Evolutionary conservation across 2,329 filamentous ascomycete species (phyloP), one percentile per base, ranked within the genome.

Genomic region (Zymoseptoria ardabiliae): DNA sequence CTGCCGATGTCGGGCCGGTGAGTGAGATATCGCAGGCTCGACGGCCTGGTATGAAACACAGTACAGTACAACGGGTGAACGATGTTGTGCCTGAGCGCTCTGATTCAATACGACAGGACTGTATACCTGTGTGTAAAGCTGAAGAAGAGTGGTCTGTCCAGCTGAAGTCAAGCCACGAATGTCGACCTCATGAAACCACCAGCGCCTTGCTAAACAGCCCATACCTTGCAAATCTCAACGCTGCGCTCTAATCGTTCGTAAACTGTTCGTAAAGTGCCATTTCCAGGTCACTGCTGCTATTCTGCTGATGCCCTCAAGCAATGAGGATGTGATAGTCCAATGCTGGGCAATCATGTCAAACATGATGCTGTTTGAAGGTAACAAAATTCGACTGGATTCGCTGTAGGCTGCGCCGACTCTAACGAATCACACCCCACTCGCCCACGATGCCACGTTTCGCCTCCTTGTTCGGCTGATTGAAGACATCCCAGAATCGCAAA

Each of bases 401-500:
- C 35, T 17, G 35, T 45, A 45, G 35, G 35, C 35, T 45, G 35
- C 35, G 35, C 35, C 35, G 35, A 17, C 35, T 22, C 57, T 59
- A 66, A 50, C 69, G 62, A 62, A 96, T 96, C 57, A 92, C 86
- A 55, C 88, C 88, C 89, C 89, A 94, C 72, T 90, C 74, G 58
- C 71, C 75, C 28, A 77, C 72, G 53, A 87, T 85, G 50, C 88
- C 87, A 23, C 67, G 62, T 53, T 65, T 87, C 63, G 86, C 82
- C 58, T 81, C 79, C 61, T 84, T 81, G 23, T 88, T 87, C 25
- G 89, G 86, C 70, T 91, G 88, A 70, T 88, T 91, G 76, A 99
- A 99, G 2, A 94, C 88, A 60, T 94, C 94, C 94, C 94, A 99
- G 77, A 99, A 99, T 50, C 94, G 81, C 54, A 99, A 76, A 0